Base-by-base conservation (phyloP, 768 basidiomycete species). In the Tricholoma bakamatsutake region DNA sequence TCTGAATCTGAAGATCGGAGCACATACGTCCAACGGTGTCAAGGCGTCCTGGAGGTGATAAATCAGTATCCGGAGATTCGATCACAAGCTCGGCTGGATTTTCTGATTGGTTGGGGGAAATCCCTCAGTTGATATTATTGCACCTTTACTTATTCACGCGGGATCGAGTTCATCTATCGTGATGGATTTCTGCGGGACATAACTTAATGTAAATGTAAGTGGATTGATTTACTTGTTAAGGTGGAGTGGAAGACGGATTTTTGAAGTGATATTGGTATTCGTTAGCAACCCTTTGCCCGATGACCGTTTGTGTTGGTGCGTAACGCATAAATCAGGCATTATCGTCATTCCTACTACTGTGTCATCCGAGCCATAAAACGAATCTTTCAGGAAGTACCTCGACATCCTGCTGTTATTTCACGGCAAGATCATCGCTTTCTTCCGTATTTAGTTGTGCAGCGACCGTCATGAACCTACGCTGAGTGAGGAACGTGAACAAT, bases 381-480 rank as follows among this genome's bases (percentile, higher is more conserved):
- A 35, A 35, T 11, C 34, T 13, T 35, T 12, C 1, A 9, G 12
- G 34, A 35, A 9, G 10, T 5, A 35, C 34, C 34, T 35, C 2
- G 40, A 42, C 18, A 42, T 18, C 24, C 11, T 13, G 43, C 9
- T 24, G 4, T 24, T 13, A 27, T 27, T 13, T 27, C 24, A 27
- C 2, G 10, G 42, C 27, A 4, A 3, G 9, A 12, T 61, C 64
- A 12, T 64, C 69, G 30, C 66, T 62, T 31, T 67, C 67, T 31
- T 68, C 68, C 18, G 69, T 65, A 61, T 73, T 75, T 30, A 77
- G 60, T 57, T 70, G 66, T 28, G 70, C 69, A 53, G 74, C 74
- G 21, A 77, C 70, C 2, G 76, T 75, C 74, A 76, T 76, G 43
- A 76, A 73, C 59, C 76, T 77, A 17, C 33, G 7, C 13, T 21